Evolutionary conservation across 768 basidiomycete genomes (phyloP).

Genomic region (Naganishia vishniacii): DNA sequence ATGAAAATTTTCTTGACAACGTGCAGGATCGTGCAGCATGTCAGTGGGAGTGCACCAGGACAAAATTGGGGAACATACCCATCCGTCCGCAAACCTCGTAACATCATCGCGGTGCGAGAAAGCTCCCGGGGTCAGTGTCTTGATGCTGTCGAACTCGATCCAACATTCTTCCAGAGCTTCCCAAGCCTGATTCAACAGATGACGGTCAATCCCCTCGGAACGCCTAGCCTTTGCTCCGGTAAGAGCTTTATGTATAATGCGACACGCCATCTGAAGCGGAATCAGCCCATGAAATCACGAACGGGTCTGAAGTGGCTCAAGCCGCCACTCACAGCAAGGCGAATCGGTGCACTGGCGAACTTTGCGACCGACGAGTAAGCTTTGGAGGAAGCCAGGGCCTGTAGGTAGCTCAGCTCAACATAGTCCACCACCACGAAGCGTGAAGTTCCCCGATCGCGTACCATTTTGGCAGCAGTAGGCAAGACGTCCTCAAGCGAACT

Average conservation of each 20-base stretch:
- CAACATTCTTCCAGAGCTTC: conserved; percentile 71
- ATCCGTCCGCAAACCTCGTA: conserved; percentile 69
- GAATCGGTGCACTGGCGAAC: conserved; percentile 62
- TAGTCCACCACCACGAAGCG: too few species aligned
- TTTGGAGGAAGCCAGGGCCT: conserved; percentile 7
- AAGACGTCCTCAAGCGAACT: conserved; percentile 64
- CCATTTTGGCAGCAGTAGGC: conserved; percentile 54
- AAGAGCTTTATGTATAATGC: conserved; percentile 68
- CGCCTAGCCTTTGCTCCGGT: conserved; percentile 72
- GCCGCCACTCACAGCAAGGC: conserved; percentile 54
- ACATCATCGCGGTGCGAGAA: conserved; percentile 55
- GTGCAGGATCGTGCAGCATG: too few species aligned
- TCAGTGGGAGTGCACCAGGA: too few species aligned
- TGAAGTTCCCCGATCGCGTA: conserved; percentile 19
- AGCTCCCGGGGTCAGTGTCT: conserved; percentile 36
- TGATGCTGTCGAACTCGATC: conserved; percentile 72
- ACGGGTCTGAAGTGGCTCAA: background rate
- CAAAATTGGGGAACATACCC: too few species aligned
- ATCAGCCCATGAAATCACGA: background rate
- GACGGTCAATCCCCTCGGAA: conserved; percentile 58
- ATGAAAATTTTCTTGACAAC: conserved; percentile 78
- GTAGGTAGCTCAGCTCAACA: background rate
- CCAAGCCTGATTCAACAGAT: conserved; percentile 74
- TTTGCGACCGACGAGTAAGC: conserved; percentile 31
- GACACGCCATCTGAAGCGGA: conserved; percentile 56